These are phyloP conservation scores for Aphanomyces cochlioides DNA, from an alignment of 352 stramenopile genomes.

Conservation along the genomic window DNA sequence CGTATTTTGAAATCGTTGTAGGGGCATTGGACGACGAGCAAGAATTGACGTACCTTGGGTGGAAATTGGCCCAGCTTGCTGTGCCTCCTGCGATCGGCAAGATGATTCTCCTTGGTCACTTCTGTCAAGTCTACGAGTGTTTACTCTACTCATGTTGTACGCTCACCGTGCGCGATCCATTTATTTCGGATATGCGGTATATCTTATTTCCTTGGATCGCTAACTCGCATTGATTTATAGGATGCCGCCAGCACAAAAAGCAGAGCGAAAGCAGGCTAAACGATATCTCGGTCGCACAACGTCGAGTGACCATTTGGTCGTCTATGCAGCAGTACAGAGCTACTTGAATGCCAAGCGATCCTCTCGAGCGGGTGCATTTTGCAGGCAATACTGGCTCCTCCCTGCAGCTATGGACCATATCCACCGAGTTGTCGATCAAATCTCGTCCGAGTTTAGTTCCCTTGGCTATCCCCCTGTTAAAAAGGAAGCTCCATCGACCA, in stretches of 20 bases:
- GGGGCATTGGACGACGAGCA: conserved; percentile 41
- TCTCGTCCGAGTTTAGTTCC: conserved; percentile 52
- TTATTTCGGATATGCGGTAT: conserved; percentile 46
- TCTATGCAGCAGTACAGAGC: conserved; percentile 14
- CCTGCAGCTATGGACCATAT: conserved; percentile 62
- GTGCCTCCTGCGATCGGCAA: conserved; percentile 69
- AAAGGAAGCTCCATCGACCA: not conserved
- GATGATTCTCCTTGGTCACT: conserved; percentile 63
- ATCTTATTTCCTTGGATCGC: not conserved
- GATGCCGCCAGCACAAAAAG: conserved; percentile 2
- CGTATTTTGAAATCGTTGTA: not conserved
- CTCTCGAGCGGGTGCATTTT: conserved; percentile 49
- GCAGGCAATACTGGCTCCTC: conserved; percentile 59
- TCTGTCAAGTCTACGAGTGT: conserved; percentile 58
- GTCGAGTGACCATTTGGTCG: conserved; percentile 24
- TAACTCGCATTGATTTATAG: not conserved
- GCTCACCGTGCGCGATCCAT: conserved; percentile 74
- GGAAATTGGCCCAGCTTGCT: conserved; percentile 68
- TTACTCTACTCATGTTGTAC: conserved; percentile 64
- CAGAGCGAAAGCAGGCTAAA: conserved; percentile 16
- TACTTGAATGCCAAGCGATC: conserved; percentile 9
- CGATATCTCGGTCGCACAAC: not conserved
- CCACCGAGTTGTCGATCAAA: conserved; percentile 60
- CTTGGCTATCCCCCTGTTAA: conserved; percentile 36
- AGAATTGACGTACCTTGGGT: conserved; percentile 60